A percentile compares a stretch with the other conserved stretches of the same genome.
Conservation (phyloP, 2,329 filamentous ascomycete genomes). For the Didymella segeticola region DNA sequence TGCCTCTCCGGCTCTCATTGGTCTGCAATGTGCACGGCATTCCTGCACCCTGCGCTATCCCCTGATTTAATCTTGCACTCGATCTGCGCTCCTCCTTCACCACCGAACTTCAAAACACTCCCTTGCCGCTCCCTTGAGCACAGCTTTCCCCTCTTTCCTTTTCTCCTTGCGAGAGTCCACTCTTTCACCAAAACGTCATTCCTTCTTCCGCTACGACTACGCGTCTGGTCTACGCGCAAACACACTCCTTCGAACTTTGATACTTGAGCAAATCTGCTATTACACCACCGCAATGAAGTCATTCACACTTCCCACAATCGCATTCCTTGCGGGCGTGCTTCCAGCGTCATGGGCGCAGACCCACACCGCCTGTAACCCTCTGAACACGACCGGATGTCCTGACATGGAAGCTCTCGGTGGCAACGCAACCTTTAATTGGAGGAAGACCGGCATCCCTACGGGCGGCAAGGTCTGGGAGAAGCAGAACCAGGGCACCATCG, state of each 20-base stretch:
- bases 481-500: constrained; percentile 69
- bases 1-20: constrained; percentile 16
- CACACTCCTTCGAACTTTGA: constrained; percentile 37
- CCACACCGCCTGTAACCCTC: constrained; percentile 77
- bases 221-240: constrained; percentile 48
- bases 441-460: constrained; percentile 56
- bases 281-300: constrained; percentile 37
- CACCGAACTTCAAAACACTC: constrained; percentile 34
- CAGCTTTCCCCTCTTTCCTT: constrained; percentile 15
- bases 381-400: constrained; percentile 71
- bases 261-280: background rate
- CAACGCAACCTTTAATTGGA: constrained; percentile 59
- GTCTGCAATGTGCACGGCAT: constrained; percentile 18
- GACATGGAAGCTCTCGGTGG: constrained; percentile 74
- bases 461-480: constrained; percentile 63
- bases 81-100: constrained; percentile 37
- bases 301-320: constrained; percentile 44
- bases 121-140: constrained; percentile 33
- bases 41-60: constrained; percentile 22
- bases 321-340: constrained; percentile 45
- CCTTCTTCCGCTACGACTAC: constrained; percentile 28
- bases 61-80: constrained; percentile 27
- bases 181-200: constrained; percentile 34
- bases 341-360: constrained; percentile 72
- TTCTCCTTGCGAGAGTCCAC: constrained; percentile 37